A percentile compares a stretch with the other conserved stretches of the same genome.
These are phyloP conservation scores for Ophiosphaerella korrae DNA, from an alignment of 2,329 filamentous ascomycete species.

Conservation along the genomic window DNA sequence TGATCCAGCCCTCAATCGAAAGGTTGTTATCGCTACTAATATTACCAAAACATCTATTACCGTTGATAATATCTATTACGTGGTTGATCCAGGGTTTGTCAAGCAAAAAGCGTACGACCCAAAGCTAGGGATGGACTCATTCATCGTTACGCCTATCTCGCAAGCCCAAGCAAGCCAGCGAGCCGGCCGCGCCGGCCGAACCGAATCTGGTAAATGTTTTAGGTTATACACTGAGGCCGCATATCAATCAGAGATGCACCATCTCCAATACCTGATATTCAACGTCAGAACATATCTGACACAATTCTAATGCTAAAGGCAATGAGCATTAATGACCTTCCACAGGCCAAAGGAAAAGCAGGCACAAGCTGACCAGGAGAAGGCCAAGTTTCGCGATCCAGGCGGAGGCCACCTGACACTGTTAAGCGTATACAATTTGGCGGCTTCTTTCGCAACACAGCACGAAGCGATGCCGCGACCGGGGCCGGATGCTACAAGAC, in stretches of 20 bases:
- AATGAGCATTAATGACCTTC: conserved; percentile 96
- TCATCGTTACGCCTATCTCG: conserved; percentile 94
- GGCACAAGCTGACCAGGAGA: conserved; percentile 94
- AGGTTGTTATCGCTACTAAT: conserved; percentile 97
- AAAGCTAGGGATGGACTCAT: conserved; percentile 95
- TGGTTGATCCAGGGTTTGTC: conserved; percentile 95
- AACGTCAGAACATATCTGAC: conserved; percentile 87
- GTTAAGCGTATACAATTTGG: conserved; percentile 94
- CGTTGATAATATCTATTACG: conserved; percentile 96
- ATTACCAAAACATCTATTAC: conserved; percentile 98
- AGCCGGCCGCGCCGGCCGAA: conserved; percentile 89
- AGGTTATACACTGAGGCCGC: conserved; percentile 93
- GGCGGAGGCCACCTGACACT: conserved; percentile 93
- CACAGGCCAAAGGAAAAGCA: conserved; percentile 98
- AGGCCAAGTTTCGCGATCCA: conserved; percentile 94
- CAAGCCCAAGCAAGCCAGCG: conserved; percentile 96
- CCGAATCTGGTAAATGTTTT: conserved; percentile 89
- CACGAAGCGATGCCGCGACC: conserved; percentile 87
- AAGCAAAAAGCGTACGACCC: conserved; percentile 98
- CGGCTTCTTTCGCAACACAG: conserved; percentile 94
- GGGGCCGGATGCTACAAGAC: conserved; percentile 84
- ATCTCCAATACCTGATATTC: conserved; percentile 94
- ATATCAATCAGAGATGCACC: conserved; percentile 94
- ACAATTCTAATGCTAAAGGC: conserved; percentile 98
- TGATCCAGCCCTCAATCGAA: conserved; percentile 85